Percentiles rank a stretch among this genome's conserved stretches.
These are phyloP conservation scores for Phytopythium kandeliae DNA, from an alignment of 352 stramenopile species.

Conservation along the genomic window DNA sequence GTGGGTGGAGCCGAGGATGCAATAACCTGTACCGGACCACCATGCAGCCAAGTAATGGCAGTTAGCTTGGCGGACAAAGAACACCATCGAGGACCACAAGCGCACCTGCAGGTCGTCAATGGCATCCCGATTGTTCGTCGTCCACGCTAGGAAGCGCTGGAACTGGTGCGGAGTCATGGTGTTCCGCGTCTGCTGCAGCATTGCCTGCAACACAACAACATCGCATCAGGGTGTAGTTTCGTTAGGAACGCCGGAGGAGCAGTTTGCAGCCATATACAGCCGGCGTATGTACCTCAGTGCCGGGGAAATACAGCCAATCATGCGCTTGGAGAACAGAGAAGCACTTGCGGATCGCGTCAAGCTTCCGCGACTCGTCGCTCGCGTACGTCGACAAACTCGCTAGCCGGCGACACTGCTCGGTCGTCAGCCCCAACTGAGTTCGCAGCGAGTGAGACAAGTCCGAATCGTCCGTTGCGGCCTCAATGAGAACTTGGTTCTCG, in stretches of 20 bases:
- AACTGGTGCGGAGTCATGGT: conserved; percentile 82
- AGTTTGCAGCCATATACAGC: not conserved
- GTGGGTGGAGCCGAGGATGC: conserved; percentile 19
- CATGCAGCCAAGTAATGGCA: no score
- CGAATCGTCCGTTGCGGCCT: conserved; percentile 49
- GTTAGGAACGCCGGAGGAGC: not conserved
- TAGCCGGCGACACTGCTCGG: conserved; percentile 62
- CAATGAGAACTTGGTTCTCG: conserved; percentile 78
- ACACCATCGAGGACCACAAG: not conserved
- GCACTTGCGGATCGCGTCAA: conserved; percentile 83
- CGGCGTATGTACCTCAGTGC: conserved; percentile 57
- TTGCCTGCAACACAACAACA: conserved; percentile 23
- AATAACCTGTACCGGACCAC: conserved; percentile 28
- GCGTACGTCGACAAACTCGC: conserved; percentile 34
- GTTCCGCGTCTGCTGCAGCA: conserved; percentile 71
- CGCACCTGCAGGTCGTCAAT: conserved; percentile 69
- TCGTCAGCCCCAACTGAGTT: conserved; percentile 55
- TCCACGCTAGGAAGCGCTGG: conserved; percentile 79
- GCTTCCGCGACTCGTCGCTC: conserved; percentile 62
- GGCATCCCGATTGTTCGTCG: conserved; percentile 57
- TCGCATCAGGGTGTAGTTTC: not conserved
- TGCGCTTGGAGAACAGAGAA: conserved; percentile 77
- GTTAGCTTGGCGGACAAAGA: not conserved
- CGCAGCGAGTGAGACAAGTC: conserved; percentile 49
- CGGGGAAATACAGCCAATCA: conserved; percentile 83